Evolutionary conservation across 441 rosid genomes (phyloP).

Genomic region (Populus hybrid): DNA sequence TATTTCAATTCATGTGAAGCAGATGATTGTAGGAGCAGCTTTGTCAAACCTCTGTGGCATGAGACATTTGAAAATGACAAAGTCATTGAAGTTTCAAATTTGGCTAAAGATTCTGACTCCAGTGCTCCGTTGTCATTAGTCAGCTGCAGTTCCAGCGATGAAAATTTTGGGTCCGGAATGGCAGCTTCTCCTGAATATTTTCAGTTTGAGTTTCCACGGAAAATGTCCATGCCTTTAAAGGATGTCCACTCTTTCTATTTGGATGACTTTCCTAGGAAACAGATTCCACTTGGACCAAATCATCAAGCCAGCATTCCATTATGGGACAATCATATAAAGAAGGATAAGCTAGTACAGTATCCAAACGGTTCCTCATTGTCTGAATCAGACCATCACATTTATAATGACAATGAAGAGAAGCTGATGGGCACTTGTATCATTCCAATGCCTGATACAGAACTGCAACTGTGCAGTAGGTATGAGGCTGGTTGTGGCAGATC

Average conservation of each 20-base stretch:
- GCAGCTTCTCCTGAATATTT: conserved; percentile 37
- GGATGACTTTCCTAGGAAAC: conserved; percentile 46
- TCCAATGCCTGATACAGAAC: conserved; percentile 33
- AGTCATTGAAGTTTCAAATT: conserved; percentile 26
- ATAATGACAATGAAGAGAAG: conserved; percentile 21
- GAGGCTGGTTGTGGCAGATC: conserved; percentile 22
- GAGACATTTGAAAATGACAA: conserved; percentile 26
- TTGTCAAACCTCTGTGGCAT: conserved; percentile 28
- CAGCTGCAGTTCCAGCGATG: conserved; percentile 35
- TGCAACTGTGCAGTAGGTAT: conserved; percentile 21
- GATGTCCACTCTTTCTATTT: conserved; percentile 26
- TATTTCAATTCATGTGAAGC: conserved; percentile 5
- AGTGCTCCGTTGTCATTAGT: conserved; percentile 28
- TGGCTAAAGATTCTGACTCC: conserved; percentile 28
- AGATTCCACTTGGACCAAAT: conserved; percentile 59
- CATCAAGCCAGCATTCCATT: conserved; percentile 64
- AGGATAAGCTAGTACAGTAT: conserved; percentile 10
- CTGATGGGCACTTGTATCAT: conserved; percentile 39
- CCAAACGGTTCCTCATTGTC: conserved; percentile 5
- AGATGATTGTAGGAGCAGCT: conserved; percentile 36
- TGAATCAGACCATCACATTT: conserved; percentile 8
- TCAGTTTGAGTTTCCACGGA: conserved; percentile 30
- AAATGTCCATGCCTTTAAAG: conserved; percentile 29
- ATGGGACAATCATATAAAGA: conserved; percentile 21
- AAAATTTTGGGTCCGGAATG: conserved; percentile 34